Evolutionary conservation across 2,329 filamentous ascomycete genomes (phyloP), one percentile per base, ranked within the genome.

Genomic region (Capronia epimyces): DNA sequence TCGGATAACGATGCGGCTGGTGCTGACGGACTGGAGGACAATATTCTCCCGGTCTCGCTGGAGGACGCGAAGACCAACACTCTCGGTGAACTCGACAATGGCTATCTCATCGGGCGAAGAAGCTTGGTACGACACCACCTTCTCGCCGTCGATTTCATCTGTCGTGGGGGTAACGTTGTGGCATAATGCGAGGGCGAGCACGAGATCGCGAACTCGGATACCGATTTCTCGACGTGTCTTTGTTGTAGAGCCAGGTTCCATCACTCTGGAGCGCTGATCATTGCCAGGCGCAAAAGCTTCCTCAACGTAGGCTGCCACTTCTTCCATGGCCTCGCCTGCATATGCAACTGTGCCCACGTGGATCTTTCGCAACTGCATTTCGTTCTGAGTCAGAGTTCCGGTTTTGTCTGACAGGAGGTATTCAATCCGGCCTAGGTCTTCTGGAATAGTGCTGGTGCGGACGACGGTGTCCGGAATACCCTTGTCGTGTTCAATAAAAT

Each of bases 291-390:
- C 77, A 62, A 97, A 95, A 4, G 85, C 87, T 66, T 96, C 90
- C 56, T 79, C 83, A 44, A 98, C 80, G 65, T 95, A 96, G 0
- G 86, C 80, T 10, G 82, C 75, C 10, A 98, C 93, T 71, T 98
- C 94, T 61, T 97, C 93, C 93, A 98, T 98, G 8, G 93, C 91
- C 65, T 98, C 93, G 61, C 95, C 95, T 27, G 91, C 93, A 64
- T 98, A 98, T 1, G 91, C 97, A 1, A 97, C 93, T 8, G 93
- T 98, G 8, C 94, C 93, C 46, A 98, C 88, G 64, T 98, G 94
- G 4, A 98, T 91, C 70, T 98, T 98, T 66, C 94, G 95, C 78
- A 98, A 85, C 65, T 96, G 91, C 90, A 96, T 96, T 64, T 95
- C 89, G 64, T 98, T 98, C 62, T 97, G 89, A 0, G 93, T 98